phyloP scores from a whole-genome alignment of 2,329 filamentous ascomycete species.

The Moelleriella libera region DNA sequence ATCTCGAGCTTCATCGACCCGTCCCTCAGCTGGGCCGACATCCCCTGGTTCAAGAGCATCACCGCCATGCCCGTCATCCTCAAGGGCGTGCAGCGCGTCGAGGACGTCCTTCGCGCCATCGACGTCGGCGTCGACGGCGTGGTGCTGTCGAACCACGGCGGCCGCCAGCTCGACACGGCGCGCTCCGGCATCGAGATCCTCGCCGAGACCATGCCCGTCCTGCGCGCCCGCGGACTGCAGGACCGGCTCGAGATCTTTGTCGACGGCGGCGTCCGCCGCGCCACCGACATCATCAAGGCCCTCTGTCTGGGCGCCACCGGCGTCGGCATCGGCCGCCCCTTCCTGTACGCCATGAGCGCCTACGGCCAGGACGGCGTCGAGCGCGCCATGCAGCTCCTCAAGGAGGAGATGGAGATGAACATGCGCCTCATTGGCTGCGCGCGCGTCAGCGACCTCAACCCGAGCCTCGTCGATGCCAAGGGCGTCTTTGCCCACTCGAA shows the following conservation, averaged over 20 bases:
- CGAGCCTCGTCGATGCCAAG: conserved; percentile 64
- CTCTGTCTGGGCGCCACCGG: conserved; percentile 83
- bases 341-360: conserved; percentile 89
- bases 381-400: conserved; percentile 79
- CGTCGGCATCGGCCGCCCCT: conserved; percentile 87
- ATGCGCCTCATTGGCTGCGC: conserved; percentile 85
- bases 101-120: conserved; percentile 82
- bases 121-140: conserved; percentile 76
- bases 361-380: conserved; percentile 83
- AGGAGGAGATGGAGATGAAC: conserved; percentile 98
- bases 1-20: conserved; percentile 98
- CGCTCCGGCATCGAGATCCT: conserved; percentile 81
- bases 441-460: conserved; percentile 62
- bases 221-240: conserved; percentile 59
- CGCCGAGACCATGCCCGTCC: conserved; percentile 82
- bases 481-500: conserved; percentile 45
- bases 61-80: conserved; percentile 92
- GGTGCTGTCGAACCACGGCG: conserved; percentile 91
- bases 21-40: conserved; percentile 81
- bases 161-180: conserved; percentile 84
- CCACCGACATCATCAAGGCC: conserved; percentile 91
- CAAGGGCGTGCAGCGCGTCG: conserved; percentile 91
- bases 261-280: conserved; percentile 80
- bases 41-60: conserved; percentile 81
- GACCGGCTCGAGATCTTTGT: conserved; percentile 75